These are phyloP conservation scores for Fusarium vanettenii DNA, from an alignment of 2,329 filamentous ascomycete genomes.

Conservation along the genomic window DNA sequence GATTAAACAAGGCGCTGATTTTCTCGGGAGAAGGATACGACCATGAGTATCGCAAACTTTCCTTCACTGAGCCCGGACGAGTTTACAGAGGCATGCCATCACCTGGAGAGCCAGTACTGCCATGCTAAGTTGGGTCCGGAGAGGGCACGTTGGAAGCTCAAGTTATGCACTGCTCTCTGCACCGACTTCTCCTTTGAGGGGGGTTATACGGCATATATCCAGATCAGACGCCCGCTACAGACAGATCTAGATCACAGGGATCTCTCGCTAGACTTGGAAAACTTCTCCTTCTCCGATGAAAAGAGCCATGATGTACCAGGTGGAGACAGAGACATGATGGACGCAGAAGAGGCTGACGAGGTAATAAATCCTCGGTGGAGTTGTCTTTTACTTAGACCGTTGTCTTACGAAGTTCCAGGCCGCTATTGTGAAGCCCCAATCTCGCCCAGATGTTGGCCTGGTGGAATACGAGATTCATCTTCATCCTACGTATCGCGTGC, in stretches of 20 bases:
- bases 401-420: slow-evolving; percentile 51
- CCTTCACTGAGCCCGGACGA: slow-evolving; percentile 71
- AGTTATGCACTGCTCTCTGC: slow-evolving; percentile 63
- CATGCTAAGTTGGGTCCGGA: slow-evolving; percentile 67
- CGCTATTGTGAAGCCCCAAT: slow-evolving; percentile 49
- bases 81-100: slow-evolving; percentile 73
- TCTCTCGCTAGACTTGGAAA: slow-evolving; percentile 59
- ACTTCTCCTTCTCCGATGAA: slow-evolving; percentile 56
- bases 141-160: slow-evolving; percentile 66
- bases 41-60: slow-evolving; percentile 63
- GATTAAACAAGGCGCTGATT: background rate
- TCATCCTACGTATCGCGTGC: slow-evolving; percentile 79
- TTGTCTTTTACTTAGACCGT: slow-evolving; percentile 9
- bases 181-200: slow-evolving; percentile 54
- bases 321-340: slow-evolving; percentile 60
- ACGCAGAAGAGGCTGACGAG: slow-evolving; percentile 63
- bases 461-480: slow-evolving; percentile 80
- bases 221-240: slow-evolving; percentile 67
- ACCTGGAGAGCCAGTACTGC: slow-evolving; percentile 69
- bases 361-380: slow-evolving; percentile 50
- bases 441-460: slow-evolving; percentile 53
- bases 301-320: slow-evolving; percentile 35
- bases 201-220: slow-evolving; percentile 64
- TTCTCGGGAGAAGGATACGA: background rate
- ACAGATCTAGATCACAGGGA: slow-evolving; percentile 56